Evolutionary conservation across 805 yeast genomes (phyloP), one percentile per base, ranked within the genome.

Genomic region (Metschnikowia drakensbergensis): DNA sequence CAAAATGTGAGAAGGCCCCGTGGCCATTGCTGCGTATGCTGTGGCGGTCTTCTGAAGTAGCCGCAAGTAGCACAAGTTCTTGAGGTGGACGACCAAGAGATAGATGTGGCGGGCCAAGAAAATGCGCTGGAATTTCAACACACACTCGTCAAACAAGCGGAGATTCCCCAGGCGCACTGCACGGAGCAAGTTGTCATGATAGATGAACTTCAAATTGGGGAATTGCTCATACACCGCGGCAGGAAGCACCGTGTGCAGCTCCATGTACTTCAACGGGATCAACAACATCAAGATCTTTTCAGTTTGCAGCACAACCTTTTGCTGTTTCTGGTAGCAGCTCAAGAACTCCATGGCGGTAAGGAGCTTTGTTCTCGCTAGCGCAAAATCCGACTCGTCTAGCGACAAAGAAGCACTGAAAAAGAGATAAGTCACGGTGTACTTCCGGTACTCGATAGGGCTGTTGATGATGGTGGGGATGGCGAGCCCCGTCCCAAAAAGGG

Each of bases 371-470:
- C 76, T 77, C 3, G 85, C 84, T 10, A 66, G 65, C 3, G 50
- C 64, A 54, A 79, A 81, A 49, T 86, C 83, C 26, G 80, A 80
- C 48, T 84, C 86, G 57, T 85, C 83, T 36, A 85, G 78, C 43
- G 81, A 75, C 46, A 86, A 71, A 10, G 83, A 72, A 2, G 91
- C 88, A 59, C 82, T 75, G 65, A 82, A 87, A 66, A 86, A 90
- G 42, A 81, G 68, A 62, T 81, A 88, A 1, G 80, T 75, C 34
- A 84, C 79, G 3, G 80, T 46, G 40, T 57, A 52, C 37, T 46
- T 49, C 26, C 57, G 56, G 51, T 54, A 56, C 37, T 50, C 72
- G 44, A 84, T 84, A 32, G 65, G 66, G 35, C 65, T 65, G 45
- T 54, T 42, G 42, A 51, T 50, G 40, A 53, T 46, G 27, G 58